Evolutionary conservation across 768 basidiomycete species (phyloP).

Genomic region (Mycena vitilis): DNA sequence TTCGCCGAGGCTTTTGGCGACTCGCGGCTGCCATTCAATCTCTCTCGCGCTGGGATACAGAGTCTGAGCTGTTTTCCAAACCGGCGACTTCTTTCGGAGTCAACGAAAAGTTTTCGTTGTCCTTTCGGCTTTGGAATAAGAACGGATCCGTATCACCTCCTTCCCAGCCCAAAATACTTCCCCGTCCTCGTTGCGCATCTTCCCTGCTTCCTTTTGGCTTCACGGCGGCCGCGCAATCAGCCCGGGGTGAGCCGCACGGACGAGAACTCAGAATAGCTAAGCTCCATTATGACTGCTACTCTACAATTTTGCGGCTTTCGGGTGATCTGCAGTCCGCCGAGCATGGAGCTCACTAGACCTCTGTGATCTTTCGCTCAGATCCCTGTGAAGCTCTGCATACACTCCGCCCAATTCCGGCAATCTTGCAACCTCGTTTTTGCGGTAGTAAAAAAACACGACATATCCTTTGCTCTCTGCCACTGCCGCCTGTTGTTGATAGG

Average conservation of each 20-base stretch:
- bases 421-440: conserved; percentile 2
- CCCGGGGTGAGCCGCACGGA: conserved; percentile 1
- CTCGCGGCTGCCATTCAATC: too few relatives aligned
- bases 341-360: conserved; percentile 5
- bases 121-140: conserved; percentile 13
- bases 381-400: conserved; percentile 11
- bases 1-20: too few relatives aligned
- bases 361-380: neutral
- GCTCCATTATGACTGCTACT: too few relatives aligned
- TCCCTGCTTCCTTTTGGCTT: conserved; percentile 18
- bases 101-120: conserved; percentile 17
- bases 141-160: neutral
- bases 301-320: neutral
- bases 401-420: conserved; percentile 3
- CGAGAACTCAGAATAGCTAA: too few relatives aligned
- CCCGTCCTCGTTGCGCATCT: conserved; percentile 8
- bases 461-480: conserved; percentile 16
- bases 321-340: neutral
- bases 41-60: neutral
- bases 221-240: conserved; percentile 16
- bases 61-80: conserved; percentile 1
- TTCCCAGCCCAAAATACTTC: conserved; percentile 22
- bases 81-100: conserved; percentile 13
- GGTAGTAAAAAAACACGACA: conserved; percentile 13
- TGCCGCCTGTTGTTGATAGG: conserved; percentile 17